Base-by-base conservation (phyloP, 208 protist genomes). In the Acanthamoeba quina region DNA sequence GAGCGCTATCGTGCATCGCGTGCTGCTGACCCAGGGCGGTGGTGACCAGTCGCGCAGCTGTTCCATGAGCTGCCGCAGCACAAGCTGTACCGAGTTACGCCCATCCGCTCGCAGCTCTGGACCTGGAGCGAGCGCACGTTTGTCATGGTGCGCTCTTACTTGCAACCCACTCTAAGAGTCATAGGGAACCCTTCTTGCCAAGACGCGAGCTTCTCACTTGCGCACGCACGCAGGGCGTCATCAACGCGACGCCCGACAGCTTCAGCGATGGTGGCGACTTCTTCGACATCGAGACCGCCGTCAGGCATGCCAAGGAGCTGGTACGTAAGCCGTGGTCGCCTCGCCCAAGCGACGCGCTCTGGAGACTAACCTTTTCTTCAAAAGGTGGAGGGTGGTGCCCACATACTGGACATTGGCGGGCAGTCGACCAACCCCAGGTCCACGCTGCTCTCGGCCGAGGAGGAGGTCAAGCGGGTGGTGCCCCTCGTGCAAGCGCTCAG, bases 351-450 rank as follows among this genome's bases (percentile, higher is more conserved):
- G n/a, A n/a, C 37, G 21, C 21, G n/a, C 62, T 29, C 66, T 41
- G 26, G n/a, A n/a, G n/a, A n/a, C n/a, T n/a, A n/a, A n/a, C n/a
- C n/a, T n/a, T n/a, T n/a, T n/a, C n/a, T n/a, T n/a, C n/a, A n/a
- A n/a, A n/a, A n/a, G n/a, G n/a, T n/a, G n/a, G 37, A 64, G 34
- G 31, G 37, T 11, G 96, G 96, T 13, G 62, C 95, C 9, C 85
- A 96, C 85, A 95, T 97, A 4, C 92, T 97, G 15, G 96, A 97
- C 68, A 95, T 97, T 5, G 96, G 96, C 58, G 96, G 95, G 5
- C 95, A 97, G 78, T 96, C 94, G 26, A 97, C 95, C 13, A 52
- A 94, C 49, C 96, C 96, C 11, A 64, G 88, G 31, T 92, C 96
- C 3, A 29, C 10, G 3, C 47, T 90, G 19, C 62, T 97, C 29